Percentiles rank a stretch among this genome's conserved stretches.
Conservation (phyloP, 2,329 filamentous ascomycete genomes). For the Lizonia empirigonia region DNA sequence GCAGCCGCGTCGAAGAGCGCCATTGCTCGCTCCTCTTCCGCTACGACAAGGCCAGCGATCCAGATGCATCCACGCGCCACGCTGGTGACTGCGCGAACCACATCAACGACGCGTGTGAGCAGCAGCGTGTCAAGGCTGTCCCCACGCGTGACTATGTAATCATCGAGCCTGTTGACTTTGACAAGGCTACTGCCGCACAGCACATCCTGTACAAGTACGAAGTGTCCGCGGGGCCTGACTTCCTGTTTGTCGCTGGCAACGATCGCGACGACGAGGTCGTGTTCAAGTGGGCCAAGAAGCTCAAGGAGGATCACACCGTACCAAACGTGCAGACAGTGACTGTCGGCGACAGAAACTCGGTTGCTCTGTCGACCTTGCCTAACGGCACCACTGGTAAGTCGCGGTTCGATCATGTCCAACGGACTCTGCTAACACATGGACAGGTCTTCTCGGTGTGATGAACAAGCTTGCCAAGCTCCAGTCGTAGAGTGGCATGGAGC, state of each 20-base stretch:
- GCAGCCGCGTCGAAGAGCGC: conserved; percentile 86
- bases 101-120: conserved; percentile 91
- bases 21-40: conserved; percentile 91
- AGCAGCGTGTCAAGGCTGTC: conserved; percentile 81
- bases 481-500: conserved; percentile 10
- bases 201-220: conserved; percentile 66
- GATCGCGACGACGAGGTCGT: conserved; percentile 92
- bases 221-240: conserved; percentile 63
- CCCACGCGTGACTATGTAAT: conserved; percentile 79
- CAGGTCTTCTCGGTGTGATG: conserved; percentile 41
- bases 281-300: conserved; percentile 89
- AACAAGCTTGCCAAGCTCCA: conserved; percentile 35
- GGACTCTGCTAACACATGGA: conserved; percentile 13
- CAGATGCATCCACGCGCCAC: conserved; percentile 73
- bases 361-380: conserved; percentile 82
- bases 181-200: conserved; percentile 82
- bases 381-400: conserved; percentile 87
- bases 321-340: conserved; percentile 80
- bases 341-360: conserved; percentile 83
- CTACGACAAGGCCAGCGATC: conserved; percentile 81
- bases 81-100: conserved; percentile 91
- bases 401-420: not conserved
- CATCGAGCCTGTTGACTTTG: conserved; percentile 84
- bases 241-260: conserved; percentile 87
- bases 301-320: conserved; percentile 59